Base-by-base conservation (phyloP, 495 filamentous ascomycete genomes). In the Penicilliopsis zonata region DNA sequence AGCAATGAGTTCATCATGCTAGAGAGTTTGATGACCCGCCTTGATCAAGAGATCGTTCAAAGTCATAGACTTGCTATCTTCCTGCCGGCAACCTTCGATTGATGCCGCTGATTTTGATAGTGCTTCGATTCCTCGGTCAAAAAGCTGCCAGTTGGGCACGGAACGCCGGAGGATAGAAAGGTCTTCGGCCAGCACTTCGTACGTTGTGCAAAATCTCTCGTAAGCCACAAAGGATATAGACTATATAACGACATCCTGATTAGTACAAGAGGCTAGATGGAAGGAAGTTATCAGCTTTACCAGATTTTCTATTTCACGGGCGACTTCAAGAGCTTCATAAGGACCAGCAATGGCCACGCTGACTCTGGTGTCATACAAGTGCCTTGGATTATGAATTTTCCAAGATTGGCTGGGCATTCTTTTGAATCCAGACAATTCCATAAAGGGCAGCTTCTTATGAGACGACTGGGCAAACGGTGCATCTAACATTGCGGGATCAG, bases 1-100 rank as follows among this genome's bases (percentile, higher is more conserved):
- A 30, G 31, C 13, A 10, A 3, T 8, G 9, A 12, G 18, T 4
- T 5, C 7, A n/a, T 5, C 3, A 30, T 30, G 13, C 4, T 16
- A 8, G 28, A 5, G 16, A 8, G 25, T 1, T 34, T 57, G 33
- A 54, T n/a, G n/a, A n/a, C n/a, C n/a, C n/a, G 84, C 87, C 72
- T 96, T 96, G 30, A 94, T 86, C 23, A 96, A 67, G 28, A 98
- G 67, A 53, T 98, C 90, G 38, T 74, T 74, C 41, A 93, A 67
- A 1, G 77, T 80, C 39, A 95, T 57, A 2, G 81, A 77, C 42
- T 81, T 90, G 42, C 73, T 80, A 10, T 70, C 64, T 32, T 75
- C 65, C 9, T 73, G 68, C 23, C 64, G 59, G 24, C 72, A 66
- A 40, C 65, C 74, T 35, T 86, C 78, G 6, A 72, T 69, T 0